Base-by-base conservation (phyloP, 305 asterid species). In the Fraxinus albicans region DNA sequence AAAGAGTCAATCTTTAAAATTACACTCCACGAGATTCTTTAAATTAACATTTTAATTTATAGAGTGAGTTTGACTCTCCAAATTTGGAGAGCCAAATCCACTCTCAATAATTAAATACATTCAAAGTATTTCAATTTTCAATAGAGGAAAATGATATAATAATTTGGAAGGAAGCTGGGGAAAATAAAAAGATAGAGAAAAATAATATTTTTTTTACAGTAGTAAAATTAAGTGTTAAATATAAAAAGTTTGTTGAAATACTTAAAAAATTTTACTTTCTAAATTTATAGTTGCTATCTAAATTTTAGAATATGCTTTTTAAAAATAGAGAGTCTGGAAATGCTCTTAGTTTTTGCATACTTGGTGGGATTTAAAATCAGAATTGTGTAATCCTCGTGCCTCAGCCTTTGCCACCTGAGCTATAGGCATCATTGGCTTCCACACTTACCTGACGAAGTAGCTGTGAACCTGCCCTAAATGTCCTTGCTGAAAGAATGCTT, bases 401-500 rank as follows among this genome's bases (percentile, higher is more conserved):
- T 10, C 73, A 27, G 34, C 73, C 73, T 65, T 65, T 25, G n/a
- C 73, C 73, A 65, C 35, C n/a, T 25, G 73, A 82, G 70, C 70
- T 55, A 76, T 58, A 31, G 42, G 76, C 13, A 34, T 88, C 77
- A 72, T 25, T 65, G 35, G 70, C 23, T 10, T 29, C 25, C 19
- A 2, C 23, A 21, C 33, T 82, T 79, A 92, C 97, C 96, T 93
- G 97, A 79, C 98, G 93, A 79, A 94, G 98, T 84, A 91, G 87
- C 33, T 80, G 82, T 47, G 97, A 87, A 38, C 95, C 97, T 47
- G 98, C 95, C 86, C 93, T 93, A 80, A 86, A 94, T 76, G 98
- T 91, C 84, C 94, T 89, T n/a, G 95, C 95, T 1, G 94, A 91
- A 78, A 91, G 93, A 86, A 94, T 89, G 85, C 88, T 91, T 80